These are phyloP conservation scores for Penicillium sp. DNA, from an alignment of 2,329 filamentous ascomycete species.

Conservation along the genomic window DNA sequence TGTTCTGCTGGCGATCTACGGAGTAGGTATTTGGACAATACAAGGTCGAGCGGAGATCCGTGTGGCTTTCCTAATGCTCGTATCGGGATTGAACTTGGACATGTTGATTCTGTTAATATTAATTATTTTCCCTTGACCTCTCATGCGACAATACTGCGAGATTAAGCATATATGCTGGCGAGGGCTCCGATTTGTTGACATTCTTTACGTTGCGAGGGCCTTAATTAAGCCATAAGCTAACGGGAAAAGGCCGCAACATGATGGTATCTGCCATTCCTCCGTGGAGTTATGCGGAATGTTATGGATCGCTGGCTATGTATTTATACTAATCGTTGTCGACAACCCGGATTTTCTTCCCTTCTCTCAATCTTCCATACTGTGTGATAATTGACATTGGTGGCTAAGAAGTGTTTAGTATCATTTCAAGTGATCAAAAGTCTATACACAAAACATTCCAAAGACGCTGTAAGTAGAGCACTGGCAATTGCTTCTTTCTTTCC, in stretches of 20 bases:
- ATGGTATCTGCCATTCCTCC: slow-evolving; percentile 22
- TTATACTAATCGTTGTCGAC: slow-evolving; percentile 7
- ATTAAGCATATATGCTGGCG: too few relatives aligned
- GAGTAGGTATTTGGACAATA: too few relatives aligned
- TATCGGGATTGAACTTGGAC: not conserved
- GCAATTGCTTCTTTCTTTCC: not conserved
- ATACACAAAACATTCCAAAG: not conserved
- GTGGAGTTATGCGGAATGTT: slow-evolving; percentile 15
- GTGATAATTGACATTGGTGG: slow-evolving; percentile 11
- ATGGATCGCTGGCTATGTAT: slow-evolving; percentile 7
- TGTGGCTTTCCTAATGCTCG: too few relatives aligned
- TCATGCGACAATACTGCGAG: not conserved
- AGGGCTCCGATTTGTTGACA: slow-evolving; percentile 7
- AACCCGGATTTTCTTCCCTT: not conserved
- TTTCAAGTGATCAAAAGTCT: not conserved
- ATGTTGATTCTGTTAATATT: too few relatives aligned
- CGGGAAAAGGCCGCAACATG: slow-evolving; percentile 5
- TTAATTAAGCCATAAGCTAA: not conserved
- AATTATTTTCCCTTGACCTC: rapidly evolving
- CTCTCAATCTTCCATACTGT: not conserved
- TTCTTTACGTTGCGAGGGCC: slow-evolving; percentile 23
- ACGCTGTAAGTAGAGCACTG: not conserved
- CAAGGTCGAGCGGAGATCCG: too few relatives aligned
- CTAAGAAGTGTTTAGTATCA: slow-evolving; percentile 9
- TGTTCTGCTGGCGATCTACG: not conserved